Base-by-base conservation (phyloP, 306 rosid genomes). In the Vigna trinervia region DNA sequence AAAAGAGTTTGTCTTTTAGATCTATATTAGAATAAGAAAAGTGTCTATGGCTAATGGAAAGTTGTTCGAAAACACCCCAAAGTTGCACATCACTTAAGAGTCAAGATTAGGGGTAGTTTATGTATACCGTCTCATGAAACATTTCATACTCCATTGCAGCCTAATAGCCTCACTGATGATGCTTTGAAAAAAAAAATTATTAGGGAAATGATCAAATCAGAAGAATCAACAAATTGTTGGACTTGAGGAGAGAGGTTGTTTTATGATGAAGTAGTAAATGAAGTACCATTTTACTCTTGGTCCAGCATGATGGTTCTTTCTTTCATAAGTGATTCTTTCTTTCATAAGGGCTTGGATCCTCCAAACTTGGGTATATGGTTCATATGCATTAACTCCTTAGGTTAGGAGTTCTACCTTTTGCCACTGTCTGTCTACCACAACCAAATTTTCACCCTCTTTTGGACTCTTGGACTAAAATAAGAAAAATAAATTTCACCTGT, bases 401-500 rank as follows among this genome's bases (percentile, higher is more conserved):
- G 17, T 50, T 53, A 76, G 65, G 39, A 54, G 57, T 54, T 67
- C 48, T 12, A 23, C 58, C 67, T 66, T 38, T 53, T 19, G 23
- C 5, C 53, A 4, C 51, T 17, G n/a, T 38, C 52, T 46, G 28
- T 26, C 28, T 26, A 60, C 34, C 68, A 6, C 45, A 30, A 14
- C 39, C 15, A 2, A 15, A 23, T 43, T 28, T 41, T 41, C 23
- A 39, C 3, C 26, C 19, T 20, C 39, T 51, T 64, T 2, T 51
- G 46, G 19, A 64, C 17, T 14, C 58, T n/a, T 5, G 41, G 52
- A 4, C 15, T 34, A 63, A 34, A 46, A 0, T 63, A 14, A 11
- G 39, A 48, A 79, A 13, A 34, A 15, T 39, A 64, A 71, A 41
- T 38, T 63, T 54, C 5, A 64, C 39, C 13, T 45, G 4, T 11